Base-by-base conservation (phyloP, 495 filamentous ascomycete species). In the Apodospora peruviana region DNA sequence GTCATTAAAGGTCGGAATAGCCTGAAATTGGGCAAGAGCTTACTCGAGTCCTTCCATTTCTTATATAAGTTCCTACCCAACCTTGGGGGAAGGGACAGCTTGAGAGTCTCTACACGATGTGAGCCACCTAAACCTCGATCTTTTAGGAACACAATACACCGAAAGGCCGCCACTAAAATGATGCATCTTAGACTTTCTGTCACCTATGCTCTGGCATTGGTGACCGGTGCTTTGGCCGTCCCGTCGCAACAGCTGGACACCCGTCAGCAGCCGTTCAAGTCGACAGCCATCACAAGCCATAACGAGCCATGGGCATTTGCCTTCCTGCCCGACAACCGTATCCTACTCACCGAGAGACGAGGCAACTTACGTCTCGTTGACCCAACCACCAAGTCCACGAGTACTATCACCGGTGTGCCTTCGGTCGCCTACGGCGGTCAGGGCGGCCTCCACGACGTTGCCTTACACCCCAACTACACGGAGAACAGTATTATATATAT, bases 401-500 rank as follows among this genome's bases (percentile, higher is more conserved):
- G 61, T 21, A 59, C 57, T 43, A 59, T 67, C 59, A 64, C 61
- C 25, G 61, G 64, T 42, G 59, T 67, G 40, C 64, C 64, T 35
- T 19, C 52, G 23, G 64, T 67, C 51, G 56, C 56, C 55, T 62
- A 67, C 53, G 64, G 55, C 39, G 64, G 64, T 25, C 64, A 67
- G 55, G 64, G 64, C 51, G 64, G 64, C 39, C 56, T 67, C 40
- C 54, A 58, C 49, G 64, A 67, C 51, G 59, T 67, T 45, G 64
- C 64, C 48, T 44, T 67, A 37, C 64, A 67, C 55, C 64, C 64
- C 40, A 32, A 60, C 12, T 67, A 58, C 45, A 49, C 61, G 29
- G 52, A 62, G 34, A 67, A 67, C 61, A 56, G 49, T 36, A 55
- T 67, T n/a, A 38, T 67, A n/a, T 67, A 67, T 48, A 38, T 67